These are phyloP conservation scores for Boletus patriciae DNA, from an alignment of 768 basidiomycete genomes.

Conservation along the genomic window DNA sequence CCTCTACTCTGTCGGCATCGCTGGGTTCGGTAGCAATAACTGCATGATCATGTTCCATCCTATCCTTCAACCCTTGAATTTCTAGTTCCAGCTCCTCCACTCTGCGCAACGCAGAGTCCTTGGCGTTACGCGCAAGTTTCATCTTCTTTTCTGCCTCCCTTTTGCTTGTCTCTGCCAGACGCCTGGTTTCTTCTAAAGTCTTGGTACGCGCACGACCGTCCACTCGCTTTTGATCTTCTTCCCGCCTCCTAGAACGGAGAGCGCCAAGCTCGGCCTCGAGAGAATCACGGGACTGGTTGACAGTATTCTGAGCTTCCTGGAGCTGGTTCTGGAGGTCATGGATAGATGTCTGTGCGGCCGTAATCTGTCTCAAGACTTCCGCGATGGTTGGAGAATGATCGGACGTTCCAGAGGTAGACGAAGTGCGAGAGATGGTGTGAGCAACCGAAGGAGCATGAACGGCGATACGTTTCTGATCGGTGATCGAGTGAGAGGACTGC, in stretches of 20 bases:
- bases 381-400: conserved; percentile 71
- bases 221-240: conserved; percentile 75
- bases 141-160: conserved; percentile 89
- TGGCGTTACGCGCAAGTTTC: conserved; percentile 61
- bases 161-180: conserved; percentile 74
- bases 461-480: conserved; percentile 29
- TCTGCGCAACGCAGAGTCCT: conserved; percentile 59
- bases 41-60: conserved; percentile 55
- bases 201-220: conserved; percentile 87
- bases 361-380: conserved; percentile 76
- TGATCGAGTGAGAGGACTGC: conserved; percentile 20
- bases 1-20: conserved; percentile 45
- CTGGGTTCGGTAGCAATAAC: conserved; percentile 46
- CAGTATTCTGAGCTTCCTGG: conserved; percentile 53
- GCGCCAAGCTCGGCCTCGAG: conserved; percentile 76
- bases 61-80: conserved; percentile 54
- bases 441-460: conserved; percentile 30
- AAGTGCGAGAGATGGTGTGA: conserved; percentile 23
- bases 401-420: conserved; percentile 30
- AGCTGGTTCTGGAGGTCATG: conserved; percentile 71
- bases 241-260: conserved; percentile 70
- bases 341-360: conserved; percentile 57
- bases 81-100: conserved; percentile 62
- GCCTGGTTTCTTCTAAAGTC: conserved; percentile 80
- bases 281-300: conserved; percentile 57